Base-by-base conservation (phyloP, 2,329 filamentous ascomycete genomes). In the Fusarium nurragi region DNA sequence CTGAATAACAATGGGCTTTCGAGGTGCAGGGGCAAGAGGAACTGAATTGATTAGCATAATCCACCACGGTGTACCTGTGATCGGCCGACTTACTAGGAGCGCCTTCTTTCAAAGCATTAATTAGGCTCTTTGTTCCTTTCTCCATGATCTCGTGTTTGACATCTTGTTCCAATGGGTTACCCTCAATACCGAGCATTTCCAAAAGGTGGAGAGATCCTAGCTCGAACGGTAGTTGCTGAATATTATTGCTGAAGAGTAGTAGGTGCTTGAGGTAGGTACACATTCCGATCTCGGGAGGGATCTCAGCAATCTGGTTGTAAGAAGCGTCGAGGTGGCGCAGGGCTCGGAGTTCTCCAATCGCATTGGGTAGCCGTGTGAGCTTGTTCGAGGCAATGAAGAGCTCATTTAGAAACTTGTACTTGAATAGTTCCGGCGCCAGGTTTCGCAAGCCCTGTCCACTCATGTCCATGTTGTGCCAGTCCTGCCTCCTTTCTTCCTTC, bases 251-350 rank as follows among this genome's bases (percentile, higher is more conserved):
- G 76, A 97, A 97, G 4, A 97, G 83, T 25, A 94, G 82, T 6
- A 99, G 83, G 67, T 91, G 89, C 78, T 92, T 93, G 53, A 99
- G 82, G 69, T 94, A 95, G 25, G 94, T 95, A 71, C 97, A 92
- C 94, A 98, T 99, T 74, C 95, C 95, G 60, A 99, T 88, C 80
- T 99, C 94, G 21, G 91, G 86, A 2, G 95, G 95, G 5, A 99
- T 82, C 65, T 91, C 88, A 10, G 85, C 85, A 60, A 99, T 84
- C 62, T 94, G 87, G 77, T 99, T 99, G 79, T 90, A 88, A 0
- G 95, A 98, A 4, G 94, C 84, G 77, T 99, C 94, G 45, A 99
- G 85, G 72, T 94, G 86, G 32, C 88, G 90, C 45, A 99, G 81
- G 65, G 91, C 90, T 65, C 94, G 89, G 66, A 99, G 83, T 70